Evolutionary conservation across 176 grass and related monocot species (phyloP), one percentile per base, ranked within the genome.

Genomic region (Rhynchospora pubera): DNA sequence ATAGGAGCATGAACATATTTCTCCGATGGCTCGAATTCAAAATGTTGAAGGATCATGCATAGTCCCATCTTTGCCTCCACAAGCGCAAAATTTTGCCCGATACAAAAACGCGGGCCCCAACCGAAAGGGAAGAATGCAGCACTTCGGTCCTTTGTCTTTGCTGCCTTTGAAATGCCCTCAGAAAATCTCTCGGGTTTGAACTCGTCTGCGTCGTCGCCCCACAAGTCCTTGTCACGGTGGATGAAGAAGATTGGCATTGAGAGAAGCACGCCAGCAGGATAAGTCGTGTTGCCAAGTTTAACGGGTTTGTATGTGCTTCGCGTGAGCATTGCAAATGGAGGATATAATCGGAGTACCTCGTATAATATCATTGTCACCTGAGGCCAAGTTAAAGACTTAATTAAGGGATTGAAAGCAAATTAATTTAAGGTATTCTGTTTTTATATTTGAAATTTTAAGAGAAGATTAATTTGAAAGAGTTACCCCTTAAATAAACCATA

Each of bases 311-410:
- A 71, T 6, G 92, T 88, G 73, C 12, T 84, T 24, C 90, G 52
- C 24, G 26, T 81, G 7, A 91, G 28, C 0, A 69, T 22, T 16
- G 83, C 39, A 0, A 42, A 76, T 0, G 94, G 90, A 4, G 94
- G 94, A 59, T 94, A 97, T 32, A 97, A 0, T 83, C 94, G 84
- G 0, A 97, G 85, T 5, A 97, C 90, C 74, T 97, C 92, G 6
- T 94, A 77, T 0, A 97, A 48, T 83, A 97, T 91, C 92, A 92
- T 94, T 0, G 90, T 92, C 77, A 94, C 85, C 88, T 92, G 68
- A 62, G 7, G 7, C 30, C 21, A 50, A 39, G 34, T 9, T 64
- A 47, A 82, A 82, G 19, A 82, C 11, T 34, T 65, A 32, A 15
- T 26, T 76, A 51, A 75, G 21, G 2, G 21, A 75, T 28, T 9